Base-by-base conservation (phyloP, 768 basidiomycete species). In the Cyclocybe aegerita region DNA sequence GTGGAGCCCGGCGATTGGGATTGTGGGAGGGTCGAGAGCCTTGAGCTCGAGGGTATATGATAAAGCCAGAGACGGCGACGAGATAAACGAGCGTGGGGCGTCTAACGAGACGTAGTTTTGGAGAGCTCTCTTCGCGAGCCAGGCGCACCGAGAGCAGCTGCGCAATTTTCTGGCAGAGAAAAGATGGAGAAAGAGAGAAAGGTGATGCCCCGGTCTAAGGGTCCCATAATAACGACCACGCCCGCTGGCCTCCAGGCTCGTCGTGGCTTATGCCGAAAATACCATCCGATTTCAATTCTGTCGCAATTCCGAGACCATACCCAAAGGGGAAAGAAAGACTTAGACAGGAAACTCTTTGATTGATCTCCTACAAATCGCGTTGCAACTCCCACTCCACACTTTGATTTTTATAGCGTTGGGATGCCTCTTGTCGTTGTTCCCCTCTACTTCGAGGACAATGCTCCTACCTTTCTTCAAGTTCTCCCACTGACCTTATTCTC, bases 61-160 rank as follows among this genome's bases (percentile, higher is more conserved):
- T 23, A 23, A 23, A 23, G 23, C 23, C 23, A 23, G 23, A 23
- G 23, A 23, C 2, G 3, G 36, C 14, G 41, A 43, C 7, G 41
- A 43, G 41, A 30, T 15, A 45, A 56, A 56, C 6, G 55, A 56
- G 35, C 39, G 55, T 56, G 55, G 55, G 48, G 50, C 29, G 41
- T 43, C 41, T 15, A 9, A 11, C 12, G 17, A 10, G 15, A 39
- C 46, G 48, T 50, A 45, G 36, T 15, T 37, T 37, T 37, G 10
- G 10, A 15, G 36, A 15, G 5, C 14, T 37, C 10, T 11, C 29
- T 35, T 45, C 17, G 39, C 15, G 41, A 41, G 29, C 33, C 34
- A 34, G 15, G 36, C 39, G 17, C 32, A 42, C 11, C 34, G 29
- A 14, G 34, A 40, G 49, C 49, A 34, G 37, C 49, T 35, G 35